These are phyloP conservation scores for Dictyostelium capitatum DNA, from an alignment of 78 protist genomes.

Conservation along the genomic window DNA sequence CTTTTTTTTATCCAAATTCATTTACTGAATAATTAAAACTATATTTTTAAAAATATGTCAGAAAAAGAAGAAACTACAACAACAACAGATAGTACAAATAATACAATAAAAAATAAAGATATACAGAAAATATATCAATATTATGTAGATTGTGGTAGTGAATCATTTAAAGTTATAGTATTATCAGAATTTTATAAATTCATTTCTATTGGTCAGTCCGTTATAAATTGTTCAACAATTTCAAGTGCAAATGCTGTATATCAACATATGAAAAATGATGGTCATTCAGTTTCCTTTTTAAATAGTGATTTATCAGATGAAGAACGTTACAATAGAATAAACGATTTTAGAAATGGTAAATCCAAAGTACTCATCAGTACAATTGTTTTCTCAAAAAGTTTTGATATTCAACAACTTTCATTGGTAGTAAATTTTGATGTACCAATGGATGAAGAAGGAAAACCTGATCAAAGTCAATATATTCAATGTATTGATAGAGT, in stretches of 20 bases:
- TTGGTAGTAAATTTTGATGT: constrained; percentile 85
- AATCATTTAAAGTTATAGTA: constrained; percentile 71
- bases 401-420: constrained; percentile 89
- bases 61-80: too few species aligned
- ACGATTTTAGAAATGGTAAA: constrained; percentile 57
- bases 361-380: constrained; percentile 88
- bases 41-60: not conserved
- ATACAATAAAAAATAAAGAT: not conserved
- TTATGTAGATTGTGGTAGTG: constrained; percentile 79
- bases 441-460: constrained; percentile 30
- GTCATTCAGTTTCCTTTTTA: constrained; percentile 59
- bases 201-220: constrained; percentile 87
- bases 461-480: constrained; percentile 71
- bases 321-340: constrained; percentile 35
- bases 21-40: not conserved
- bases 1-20: not conserved
- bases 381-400: constrained; percentile 93
- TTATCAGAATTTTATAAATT: constrained; percentile 89
- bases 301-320: constrained; percentile 38
- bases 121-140: constrained; percentile 89
- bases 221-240: constrained; percentile 85
- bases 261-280: constrained; percentile 64
- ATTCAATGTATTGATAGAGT: constrained; percentile 91
- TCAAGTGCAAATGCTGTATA: constrained; percentile 6
- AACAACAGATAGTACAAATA: not conserved